Base-by-base conservation (phyloP, 1,284 basidiomycete species). In the Mycosarcoma mackinlayi region DNA sequence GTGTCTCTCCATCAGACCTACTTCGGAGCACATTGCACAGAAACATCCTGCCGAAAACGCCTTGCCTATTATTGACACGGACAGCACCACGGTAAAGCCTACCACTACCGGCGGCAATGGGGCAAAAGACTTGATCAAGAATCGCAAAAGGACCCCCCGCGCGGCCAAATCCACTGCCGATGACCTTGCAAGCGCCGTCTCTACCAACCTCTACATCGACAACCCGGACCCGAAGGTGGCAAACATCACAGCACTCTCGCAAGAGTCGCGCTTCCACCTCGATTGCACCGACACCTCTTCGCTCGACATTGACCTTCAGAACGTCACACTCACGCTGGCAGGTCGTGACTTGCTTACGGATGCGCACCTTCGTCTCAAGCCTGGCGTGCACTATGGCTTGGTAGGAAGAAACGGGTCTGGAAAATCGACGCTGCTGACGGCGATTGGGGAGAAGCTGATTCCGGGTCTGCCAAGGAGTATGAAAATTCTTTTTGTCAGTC, bases 401-500 rank as follows among this genome's bases (percentile, higher is more conserved):
- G 83, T 87, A 3, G 87, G 87, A 6, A 66, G 87, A 25, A 89
- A 89, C 76, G 88, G 88, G 0, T 84, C 85, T n/a, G 88, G 88
- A 21, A 89, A 89, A 76, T 63, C 54, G 11, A 76, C 86, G 0
- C 68, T 87, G 6, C 66, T 87, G n/a, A 77, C 80, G 23, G 85
- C 86, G 14, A 77, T 88, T 13, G 81, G 80, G 2, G 84, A 86
- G 23, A 81, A 84, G 48, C 65, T 86, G 28, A 86, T 87, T 34
- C 87, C 87, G 0, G 88, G 88, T 1, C 73, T 89, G 6, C 85
- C 85, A 0, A 81, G 84, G 33, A 84, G 84, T 27, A 77, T 88
- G n/a, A 84, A 85, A 11, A 86, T 89, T 41, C 80, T 87, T 1
- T 84, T 88, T 34, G 85, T 89, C 7, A 84, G 85, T 1, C 88